Percentiles rank a stretch among this genome's conserved stretches.
Evolutionary conservation across 495 filamentous ascomycete genomes (phyloP).

Genomic region (Hypoxylon trugodes): DNA sequence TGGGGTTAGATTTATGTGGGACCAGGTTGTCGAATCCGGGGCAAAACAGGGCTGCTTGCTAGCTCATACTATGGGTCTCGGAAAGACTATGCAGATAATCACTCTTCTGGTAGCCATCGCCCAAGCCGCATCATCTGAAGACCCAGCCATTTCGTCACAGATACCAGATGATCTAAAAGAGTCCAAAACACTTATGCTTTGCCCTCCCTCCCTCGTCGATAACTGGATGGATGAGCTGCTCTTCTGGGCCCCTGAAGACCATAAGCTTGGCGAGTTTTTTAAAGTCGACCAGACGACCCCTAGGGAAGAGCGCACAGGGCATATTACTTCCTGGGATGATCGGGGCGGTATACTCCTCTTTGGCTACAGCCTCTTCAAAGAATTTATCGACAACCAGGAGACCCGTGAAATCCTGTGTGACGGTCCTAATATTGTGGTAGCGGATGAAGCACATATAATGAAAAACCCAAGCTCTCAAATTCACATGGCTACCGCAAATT

Average conservation of each 20-base stretch:
- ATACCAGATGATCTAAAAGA: constrained; percentile 69
- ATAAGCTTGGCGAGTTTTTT: constrained; percentile 58
- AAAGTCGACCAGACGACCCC: constrained; percentile 54
- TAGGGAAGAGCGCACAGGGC: constrained; percentile 47
- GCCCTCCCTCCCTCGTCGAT: constrained; percentile 75
- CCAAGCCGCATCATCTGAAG: constrained; percentile 66
- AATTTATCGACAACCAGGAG: constrained; percentile 42
- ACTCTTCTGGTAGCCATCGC: constrained; percentile 79
- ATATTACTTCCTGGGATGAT: constrained; percentile 65
- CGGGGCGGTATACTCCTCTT: constrained; percentile 78
- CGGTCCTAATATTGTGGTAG: constrained; percentile 77
- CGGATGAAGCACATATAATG: constrained; percentile 85
- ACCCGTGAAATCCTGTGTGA: constrained; percentile 57
- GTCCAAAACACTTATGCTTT: constrained; percentile 75
- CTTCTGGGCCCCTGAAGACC: constrained; percentile 67
- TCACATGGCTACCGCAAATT: constrained; percentile 58
- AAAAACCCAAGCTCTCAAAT: constrained; percentile 69
- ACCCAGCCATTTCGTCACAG: constrained; percentile 66
- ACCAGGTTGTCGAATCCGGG: constrained; percentile 70
- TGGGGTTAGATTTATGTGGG: constrained; percentile 91
- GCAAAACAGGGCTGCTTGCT: constrained; percentile 78
- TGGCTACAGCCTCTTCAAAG: constrained; percentile 72
- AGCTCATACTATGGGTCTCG: constrained; percentile 92
- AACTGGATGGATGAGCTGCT: constrained; percentile 86
- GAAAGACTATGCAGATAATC: constrained; percentile 93